These are phyloP conservation scores for Microbotryum violaceum DNA, from an alignment of 1,284 basidiomycete genomes.

Conservation along the genomic window DNA sequence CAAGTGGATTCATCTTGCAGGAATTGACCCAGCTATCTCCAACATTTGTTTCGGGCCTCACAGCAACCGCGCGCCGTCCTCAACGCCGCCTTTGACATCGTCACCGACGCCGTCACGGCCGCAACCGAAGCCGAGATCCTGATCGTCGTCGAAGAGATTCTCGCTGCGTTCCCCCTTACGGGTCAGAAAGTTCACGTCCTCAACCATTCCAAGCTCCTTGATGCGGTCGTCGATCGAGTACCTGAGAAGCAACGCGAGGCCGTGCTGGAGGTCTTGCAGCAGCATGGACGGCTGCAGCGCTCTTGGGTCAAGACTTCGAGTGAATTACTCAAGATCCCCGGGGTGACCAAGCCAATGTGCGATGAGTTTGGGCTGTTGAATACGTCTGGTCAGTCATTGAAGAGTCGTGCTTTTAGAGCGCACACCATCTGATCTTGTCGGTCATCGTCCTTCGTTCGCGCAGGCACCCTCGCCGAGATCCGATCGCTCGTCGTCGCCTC, in stretches of 20 bases:
- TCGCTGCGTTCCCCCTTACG: slow-evolving; percentile 23
- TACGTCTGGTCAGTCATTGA: slow-evolving; percentile 10
- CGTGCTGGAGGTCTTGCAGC: slow-evolving; percentile 28
- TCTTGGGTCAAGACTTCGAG: slow-evolving; percentile 32
- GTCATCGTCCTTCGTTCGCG: background rate
- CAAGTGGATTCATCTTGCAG: too few relatives aligned
- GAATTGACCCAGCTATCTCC: too few relatives aligned
- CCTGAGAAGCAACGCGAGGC: slow-evolving; percentile 18
- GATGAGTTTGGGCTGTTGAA: slow-evolving; percentile 26
- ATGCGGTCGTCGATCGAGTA: slow-evolving; percentile 22
- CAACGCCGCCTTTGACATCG: slow-evolving; percentile 35
- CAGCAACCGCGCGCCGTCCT: slow-evolving; percentile 35
- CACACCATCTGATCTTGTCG: background rate
- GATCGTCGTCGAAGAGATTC: slow-evolving; percentile 32
- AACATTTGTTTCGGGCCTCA: too few relatives aligned
- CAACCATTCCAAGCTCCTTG: slow-evolving; percentile 34
- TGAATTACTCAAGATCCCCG: slow-evolving; percentile 32
- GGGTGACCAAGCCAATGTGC: slow-evolving; percentile 25
- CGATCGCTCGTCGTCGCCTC: background rate
- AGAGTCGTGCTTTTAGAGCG: background rate
- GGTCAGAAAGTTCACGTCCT: slow-evolving; percentile 31
- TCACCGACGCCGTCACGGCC: slow-evolving; percentile 32
- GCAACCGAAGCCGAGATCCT: slow-evolving; percentile 34
- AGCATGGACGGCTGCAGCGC: slow-evolving; percentile 29
- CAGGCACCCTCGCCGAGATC: background rate